Evolutionary conservation across 805 yeast genomes (phyloP).

Genomic region (Saccharomycopsis babjevae): DNA sequence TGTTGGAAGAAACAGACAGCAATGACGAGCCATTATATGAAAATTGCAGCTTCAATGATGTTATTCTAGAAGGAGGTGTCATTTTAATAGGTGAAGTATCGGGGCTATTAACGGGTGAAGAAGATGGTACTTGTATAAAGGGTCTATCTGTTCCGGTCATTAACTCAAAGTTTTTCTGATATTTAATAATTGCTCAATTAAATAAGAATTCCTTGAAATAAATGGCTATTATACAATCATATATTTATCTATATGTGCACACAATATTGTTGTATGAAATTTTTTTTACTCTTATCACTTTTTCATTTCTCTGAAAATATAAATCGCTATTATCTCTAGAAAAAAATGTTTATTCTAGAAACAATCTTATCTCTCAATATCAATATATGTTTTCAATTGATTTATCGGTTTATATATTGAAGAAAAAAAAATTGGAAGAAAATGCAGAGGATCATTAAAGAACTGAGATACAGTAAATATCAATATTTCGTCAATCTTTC

Average conservation of each 20-base stretch:
- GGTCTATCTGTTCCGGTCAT: slow-evolving; percentile 5
- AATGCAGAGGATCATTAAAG: no score
- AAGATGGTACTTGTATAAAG: slow-evolving; percentile 16
- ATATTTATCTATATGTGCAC: no score
- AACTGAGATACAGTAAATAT: no score
- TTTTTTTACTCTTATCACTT: no score
- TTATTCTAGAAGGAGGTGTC: not conserved
- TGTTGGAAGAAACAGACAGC: not conserved
- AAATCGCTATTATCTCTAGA: not conserved
- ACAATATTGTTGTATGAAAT: no score
- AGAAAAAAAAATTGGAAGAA: no score
- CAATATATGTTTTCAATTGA: not conserved
- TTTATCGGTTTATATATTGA: no score
- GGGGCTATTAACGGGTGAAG: slow-evolving; percentile 8
- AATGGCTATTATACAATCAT: no score
- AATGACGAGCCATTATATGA: not conserved
- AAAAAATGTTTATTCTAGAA: not conserved
- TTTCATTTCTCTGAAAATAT: no score
- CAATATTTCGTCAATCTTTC: no score
- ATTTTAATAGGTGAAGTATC: not conserved
- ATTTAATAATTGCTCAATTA: no score
- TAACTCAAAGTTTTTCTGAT: not conserved
- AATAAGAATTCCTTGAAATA: not conserved
- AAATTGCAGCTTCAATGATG: slow-evolving; percentile 1
- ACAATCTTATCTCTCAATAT: not conserved